Conservation (phyloP, 768 basidiomycete genomes). For the Tulasnella sp. region DNA sequence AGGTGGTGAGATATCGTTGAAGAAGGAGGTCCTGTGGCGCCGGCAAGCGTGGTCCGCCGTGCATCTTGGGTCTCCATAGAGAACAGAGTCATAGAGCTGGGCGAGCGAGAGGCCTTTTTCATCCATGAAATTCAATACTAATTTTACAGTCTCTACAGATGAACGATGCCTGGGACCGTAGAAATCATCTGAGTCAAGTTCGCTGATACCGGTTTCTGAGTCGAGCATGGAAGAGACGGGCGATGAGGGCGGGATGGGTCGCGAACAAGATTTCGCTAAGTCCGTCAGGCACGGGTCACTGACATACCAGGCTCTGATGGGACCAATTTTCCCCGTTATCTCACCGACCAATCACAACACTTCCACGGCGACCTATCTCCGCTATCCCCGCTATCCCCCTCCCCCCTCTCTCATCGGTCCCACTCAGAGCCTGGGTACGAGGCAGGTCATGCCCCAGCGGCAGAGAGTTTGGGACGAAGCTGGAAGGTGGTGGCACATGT, state of each 20-base stretch:
- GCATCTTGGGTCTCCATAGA: neutral
- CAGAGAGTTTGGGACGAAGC: too few relatives aligned
- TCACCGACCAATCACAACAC: neutral
- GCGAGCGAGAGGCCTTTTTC: neutral
- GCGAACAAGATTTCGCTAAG: neutral
- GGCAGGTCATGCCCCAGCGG: too few relatives aligned
- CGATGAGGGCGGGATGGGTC: neutral
- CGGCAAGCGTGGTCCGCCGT: neutral
- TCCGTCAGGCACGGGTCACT: neutral
- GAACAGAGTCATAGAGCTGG: neutral
- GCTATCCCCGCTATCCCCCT: too few relatives aligned
- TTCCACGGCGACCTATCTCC: too few relatives aligned
- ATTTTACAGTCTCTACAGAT: neutral
- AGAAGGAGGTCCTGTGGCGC: neutral
- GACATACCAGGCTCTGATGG: slow-evolving; percentile 5
- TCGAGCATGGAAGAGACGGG: neutral
- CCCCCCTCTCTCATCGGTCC: too few relatives aligned
- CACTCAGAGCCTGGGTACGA: too few relatives aligned
- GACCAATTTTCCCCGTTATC: neutral
- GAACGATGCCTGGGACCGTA: neutral
- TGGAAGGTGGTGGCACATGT: too few relatives aligned
- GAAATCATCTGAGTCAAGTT: neutral
- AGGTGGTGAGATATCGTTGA: neutral
- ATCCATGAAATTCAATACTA: neutral
- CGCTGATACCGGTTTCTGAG: neutral